Evolutionary conservation across 2,329 filamentous ascomycete species (phyloP).

Genomic region (Scytalidium lignicola): DNA sequence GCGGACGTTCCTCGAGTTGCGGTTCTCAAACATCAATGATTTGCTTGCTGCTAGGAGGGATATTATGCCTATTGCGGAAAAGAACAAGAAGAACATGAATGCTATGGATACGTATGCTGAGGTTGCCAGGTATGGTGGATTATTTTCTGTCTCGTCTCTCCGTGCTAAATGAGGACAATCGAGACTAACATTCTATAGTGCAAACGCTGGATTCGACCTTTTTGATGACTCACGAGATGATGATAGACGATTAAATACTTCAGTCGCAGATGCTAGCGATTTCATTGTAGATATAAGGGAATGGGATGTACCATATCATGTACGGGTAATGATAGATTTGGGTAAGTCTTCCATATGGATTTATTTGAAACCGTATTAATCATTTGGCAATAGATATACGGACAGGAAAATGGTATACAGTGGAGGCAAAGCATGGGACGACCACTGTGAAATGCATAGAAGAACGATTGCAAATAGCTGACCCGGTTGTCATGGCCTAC

Average conservation of each 20-base stretch:
- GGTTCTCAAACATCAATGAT: slow-evolving; percentile 83
- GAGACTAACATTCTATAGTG: slow-evolving; percentile 39
- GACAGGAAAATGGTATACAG: slow-evolving; percentile 94
- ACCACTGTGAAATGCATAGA: slow-evolving; percentile 81
- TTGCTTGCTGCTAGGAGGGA: slow-evolving; percentile 78
- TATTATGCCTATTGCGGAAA: slow-evolving; percentile 87
- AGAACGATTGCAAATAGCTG: slow-evolving; percentile 81
- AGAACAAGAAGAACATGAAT: slow-evolving; percentile 93
- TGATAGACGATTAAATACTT: slow-evolving; percentile 70
- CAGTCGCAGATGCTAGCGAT: slow-evolving; percentile 85
- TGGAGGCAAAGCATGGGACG: slow-evolving; percentile 87
- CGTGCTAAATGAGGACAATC: background rate
- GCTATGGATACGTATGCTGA: slow-evolving; percentile 98
- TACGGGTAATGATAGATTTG: slow-evolving; percentile 95
- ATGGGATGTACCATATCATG: slow-evolving; percentile 98
- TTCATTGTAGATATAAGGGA: slow-evolving; percentile 98
- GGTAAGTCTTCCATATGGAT: slow-evolving; percentile 39
- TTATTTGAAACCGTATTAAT: slow-evolving; percentile 12
- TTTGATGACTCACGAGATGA: slow-evolving; percentile 85
- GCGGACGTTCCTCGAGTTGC: slow-evolving; percentile 80
- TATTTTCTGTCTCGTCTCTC: background rate
- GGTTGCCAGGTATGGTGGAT: slow-evolving; percentile 68
- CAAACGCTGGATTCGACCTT: slow-evolving; percentile 82
- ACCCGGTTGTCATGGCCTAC: slow-evolving; percentile 97
- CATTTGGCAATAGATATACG: slow-evolving; percentile 64